Conservation (phyloP, 139 green algal genomes). For the Raphidocelis subcapitata region DNA sequence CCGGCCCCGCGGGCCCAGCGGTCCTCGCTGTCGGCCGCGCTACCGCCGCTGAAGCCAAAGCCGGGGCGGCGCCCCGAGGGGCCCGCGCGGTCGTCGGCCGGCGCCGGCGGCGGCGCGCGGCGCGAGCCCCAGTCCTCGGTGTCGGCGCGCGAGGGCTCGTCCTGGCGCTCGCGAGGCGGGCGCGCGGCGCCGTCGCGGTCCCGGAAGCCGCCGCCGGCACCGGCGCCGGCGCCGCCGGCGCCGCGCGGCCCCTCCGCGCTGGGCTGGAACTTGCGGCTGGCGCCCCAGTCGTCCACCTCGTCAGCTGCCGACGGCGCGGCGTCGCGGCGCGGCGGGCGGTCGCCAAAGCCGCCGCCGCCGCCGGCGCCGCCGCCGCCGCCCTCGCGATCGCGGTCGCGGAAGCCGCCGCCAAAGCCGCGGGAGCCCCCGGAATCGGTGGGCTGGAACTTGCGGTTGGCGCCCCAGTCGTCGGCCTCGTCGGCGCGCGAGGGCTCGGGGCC, state of each 20-base stretch:
- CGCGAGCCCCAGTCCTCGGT: constrained; percentile 27
- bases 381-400: constrained; percentile 27
- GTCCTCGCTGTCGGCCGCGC: constrained; percentile 32
- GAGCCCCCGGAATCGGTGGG: constrained; percentile 36
- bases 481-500: constrained; percentile 70
- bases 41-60: constrained; percentile 26
- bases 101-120: background rate
- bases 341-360: constrained; percentile 37
- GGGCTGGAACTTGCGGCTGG: constrained; percentile 59
- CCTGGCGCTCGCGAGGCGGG: no score
- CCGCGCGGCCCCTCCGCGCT: constrained; percentile 4
- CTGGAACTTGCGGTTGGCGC: constrained; percentile 63
- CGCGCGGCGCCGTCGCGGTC: constrained; percentile 38
- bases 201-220: constrained; percentile 33
- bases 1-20: constrained; percentile 9
- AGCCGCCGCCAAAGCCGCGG: constrained; percentile 34
- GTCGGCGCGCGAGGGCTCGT: constrained; percentile 35
- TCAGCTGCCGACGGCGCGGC: constrained; percentile 65
- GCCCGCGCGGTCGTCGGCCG: background rate
- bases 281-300: constrained; percentile 70
- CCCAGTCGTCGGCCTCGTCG: constrained; percentile 77
- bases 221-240: constrained; percentile 9
- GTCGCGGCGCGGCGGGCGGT: constrained; percentile 33
- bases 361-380: constrained; percentile 33
- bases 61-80: background rate